Base-by-base conservation (phyloP, 2,329 filamentous ascomycete genomes). In the Phaeophleospora eucalypticola region DNA sequence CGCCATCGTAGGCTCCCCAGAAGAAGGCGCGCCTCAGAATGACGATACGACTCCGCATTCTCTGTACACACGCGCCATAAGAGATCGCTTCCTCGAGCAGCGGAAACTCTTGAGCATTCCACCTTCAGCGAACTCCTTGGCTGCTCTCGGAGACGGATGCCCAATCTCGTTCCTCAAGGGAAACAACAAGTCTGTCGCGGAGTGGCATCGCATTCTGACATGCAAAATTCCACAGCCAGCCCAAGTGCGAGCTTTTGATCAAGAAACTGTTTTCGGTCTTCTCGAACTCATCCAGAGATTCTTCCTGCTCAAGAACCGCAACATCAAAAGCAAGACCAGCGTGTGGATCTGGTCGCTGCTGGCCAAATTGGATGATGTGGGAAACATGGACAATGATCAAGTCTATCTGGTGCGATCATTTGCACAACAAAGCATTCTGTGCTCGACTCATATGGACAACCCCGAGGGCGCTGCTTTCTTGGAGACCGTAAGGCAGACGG, bases 271-370 rank as follows among this genome's bases (percentile, higher is more conserved):
- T 2, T 69, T 91, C 41, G 76, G 79, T 29, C 73, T 91, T 24
- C 64, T 95, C 33, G 76, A 79, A 33, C 69, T 78, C 19, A 73
- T 90, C 43, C 69, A 69, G 29, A 65, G 68, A 8, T 59, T 87
- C n/a, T 80, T 86, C 42, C 76, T 85, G 43, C 77, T 76, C 37
- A 77, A 76, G 41, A 79, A 78, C n/a, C 68, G 73, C 17, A 74
- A 77, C 21, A 71, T 89, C 21, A 74, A 80, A 19, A 77, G 80
- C 58, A 78, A 83, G 39, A 82, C 87, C 3, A 89, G 88, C 49
- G 77, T 82, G 14, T 97, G 91, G 91, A 73, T 87, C 3, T 96
- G 89, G 90, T 83, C 85, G 0, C 68, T 95, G 47, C 72, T 96
- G 36, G 88, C 86, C 2, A 79, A 82, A 47, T 76, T 91, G 48